Evolutionary conservation across 805 yeast genomes (phyloP), one percentile per base, ranked within the genome.

Genomic region (Wickerhamiella parazyma): DNA sequence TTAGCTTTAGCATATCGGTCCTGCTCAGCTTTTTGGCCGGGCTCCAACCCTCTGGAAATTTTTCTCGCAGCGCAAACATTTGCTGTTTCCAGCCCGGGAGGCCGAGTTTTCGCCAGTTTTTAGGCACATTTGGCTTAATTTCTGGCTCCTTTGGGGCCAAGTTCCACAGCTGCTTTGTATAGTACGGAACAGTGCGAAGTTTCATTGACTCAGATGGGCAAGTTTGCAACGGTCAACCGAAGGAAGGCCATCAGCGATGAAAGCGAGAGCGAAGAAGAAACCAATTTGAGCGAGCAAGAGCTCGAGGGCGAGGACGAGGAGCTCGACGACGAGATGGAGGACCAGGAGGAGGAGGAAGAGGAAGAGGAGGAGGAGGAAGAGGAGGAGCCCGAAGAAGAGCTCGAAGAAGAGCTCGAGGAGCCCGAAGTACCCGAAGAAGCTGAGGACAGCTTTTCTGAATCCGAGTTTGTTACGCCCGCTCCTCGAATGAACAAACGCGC

Each of bases 71-170:
- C 0, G 91, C 75, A 51, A 69, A 70, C 51, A 77, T 77, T 51
- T 85, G 76, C 51, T 77, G 71, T 51, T 72, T 64, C 91, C 95
- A 87, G 28, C 69, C 74, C 1, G 82, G 80, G n/a, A 65, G 62
- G 45, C 49, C 52, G 44, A 55, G 57, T 36, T 54, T 55, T 42
- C 72, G 60, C 80, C 75, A 74, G 45, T 60, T 59, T 33, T 51
- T 50, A 1, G 80, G 80, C 3, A 68, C 66, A n/a, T 58, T 58
- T 29, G 14, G 16, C 7, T 33, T 41, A 9, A n/a, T 24, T 20
- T 10, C n/a, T 3, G 29, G 12, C 21, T 20, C 11, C 11, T 20
- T 9, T 17, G 42, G 4, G 24, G 37, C 33, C 19, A 40, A 10
- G 1, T 18, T 28, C 47, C 47, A 44, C 10, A 8, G 11, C 10